Evolutionary conservation across 1,284 basidiomycete species (phyloP).

Genomic region (Trichosporon sp.): DNA sequence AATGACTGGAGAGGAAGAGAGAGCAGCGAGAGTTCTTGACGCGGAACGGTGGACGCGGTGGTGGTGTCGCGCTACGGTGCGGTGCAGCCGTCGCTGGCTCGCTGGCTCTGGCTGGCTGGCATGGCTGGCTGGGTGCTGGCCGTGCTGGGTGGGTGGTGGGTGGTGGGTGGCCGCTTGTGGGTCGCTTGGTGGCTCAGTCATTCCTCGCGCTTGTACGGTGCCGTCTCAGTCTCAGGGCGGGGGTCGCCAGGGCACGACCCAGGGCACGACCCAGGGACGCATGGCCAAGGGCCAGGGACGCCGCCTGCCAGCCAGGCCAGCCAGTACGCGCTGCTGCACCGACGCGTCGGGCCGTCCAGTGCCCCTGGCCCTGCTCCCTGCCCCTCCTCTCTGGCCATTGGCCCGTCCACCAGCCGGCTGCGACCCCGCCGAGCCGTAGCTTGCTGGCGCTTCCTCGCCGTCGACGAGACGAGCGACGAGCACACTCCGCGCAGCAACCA

Average conservation of each 20-base stretch:
- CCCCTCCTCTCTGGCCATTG: not conserved
- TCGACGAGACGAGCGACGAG: too few species aligned
- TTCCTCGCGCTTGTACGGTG: not conserved
- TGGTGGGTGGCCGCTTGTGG: too few species aligned
- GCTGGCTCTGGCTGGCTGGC: too few species aligned
- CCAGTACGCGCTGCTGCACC: not conserved
- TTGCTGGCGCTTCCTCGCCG: too few species aligned
- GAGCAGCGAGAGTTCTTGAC: not conserved
- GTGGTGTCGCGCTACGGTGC: not conserved
- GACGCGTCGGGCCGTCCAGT: not conserved
- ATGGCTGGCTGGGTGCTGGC: too few species aligned
- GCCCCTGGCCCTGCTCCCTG: not conserved
- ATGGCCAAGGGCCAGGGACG: not conserved
- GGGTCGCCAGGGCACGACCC: not conserved
- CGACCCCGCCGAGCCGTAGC: too few species aligned
- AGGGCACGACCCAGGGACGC: not conserved
- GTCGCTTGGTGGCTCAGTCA: too few species aligned
- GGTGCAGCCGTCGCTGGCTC: too few species aligned
- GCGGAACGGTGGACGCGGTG: not conserved
- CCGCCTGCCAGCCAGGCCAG: not conserved
- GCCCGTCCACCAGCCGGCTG: not conserved
- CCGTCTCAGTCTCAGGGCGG: not conserved
- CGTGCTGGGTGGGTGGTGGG: too few species aligned
- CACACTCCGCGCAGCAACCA: too few species aligned
- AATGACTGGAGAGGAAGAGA: not conserved